phyloP scores from a whole-genome alignment of 306 rosid genomes.

The Medicago ruthenica region DNA sequence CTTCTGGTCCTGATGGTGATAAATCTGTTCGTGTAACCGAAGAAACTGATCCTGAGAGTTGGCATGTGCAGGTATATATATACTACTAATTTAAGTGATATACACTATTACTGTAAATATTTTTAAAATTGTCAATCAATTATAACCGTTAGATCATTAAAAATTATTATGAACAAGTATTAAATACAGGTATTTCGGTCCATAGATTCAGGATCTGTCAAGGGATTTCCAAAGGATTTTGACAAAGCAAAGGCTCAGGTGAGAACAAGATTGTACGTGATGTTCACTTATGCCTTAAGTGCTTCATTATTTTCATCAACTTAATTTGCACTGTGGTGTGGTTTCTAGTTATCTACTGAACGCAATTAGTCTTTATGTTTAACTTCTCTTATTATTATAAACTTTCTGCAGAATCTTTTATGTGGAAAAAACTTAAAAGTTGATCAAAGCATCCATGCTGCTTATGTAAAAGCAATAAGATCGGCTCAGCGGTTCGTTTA shows the following conservation, averaged over 20 bases:
- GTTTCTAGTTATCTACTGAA: constrained; percentile 9
- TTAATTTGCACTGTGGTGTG: background rate
- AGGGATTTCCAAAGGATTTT: constrained; percentile 73
- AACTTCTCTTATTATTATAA: constrained; percentile 12
- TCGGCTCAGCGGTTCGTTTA: constrained; percentile 73
- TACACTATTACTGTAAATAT: background rate
- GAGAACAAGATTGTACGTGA: constrained; percentile 40
- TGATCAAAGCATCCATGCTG: constrained; percentile 75
- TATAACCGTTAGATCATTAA: background rate
- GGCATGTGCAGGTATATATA: constrained; percentile 71
- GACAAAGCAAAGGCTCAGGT: constrained; percentile 72
- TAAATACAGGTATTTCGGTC: constrained; percentile 76
- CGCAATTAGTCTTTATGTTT: constrained; percentile 1
- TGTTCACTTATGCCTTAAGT: constrained; percentile 14
- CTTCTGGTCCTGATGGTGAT: constrained; percentile 50
- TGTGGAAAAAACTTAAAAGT: constrained; percentile 75
- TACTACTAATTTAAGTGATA: background rate
- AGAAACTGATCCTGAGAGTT: constrained; percentile 63
- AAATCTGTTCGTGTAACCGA: constrained; percentile 47
- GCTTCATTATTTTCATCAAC: constrained; percentile 22
- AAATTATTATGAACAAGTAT: constrained; percentile 38
- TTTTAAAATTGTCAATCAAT: background rate
- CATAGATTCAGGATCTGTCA: constrained; percentile 82
- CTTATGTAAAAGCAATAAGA: constrained; percentile 73
- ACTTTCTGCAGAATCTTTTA: constrained; percentile 63